phyloP scores from a whole-genome alignment of 331 rosid species.

The Pyrus hybrid region DNA sequence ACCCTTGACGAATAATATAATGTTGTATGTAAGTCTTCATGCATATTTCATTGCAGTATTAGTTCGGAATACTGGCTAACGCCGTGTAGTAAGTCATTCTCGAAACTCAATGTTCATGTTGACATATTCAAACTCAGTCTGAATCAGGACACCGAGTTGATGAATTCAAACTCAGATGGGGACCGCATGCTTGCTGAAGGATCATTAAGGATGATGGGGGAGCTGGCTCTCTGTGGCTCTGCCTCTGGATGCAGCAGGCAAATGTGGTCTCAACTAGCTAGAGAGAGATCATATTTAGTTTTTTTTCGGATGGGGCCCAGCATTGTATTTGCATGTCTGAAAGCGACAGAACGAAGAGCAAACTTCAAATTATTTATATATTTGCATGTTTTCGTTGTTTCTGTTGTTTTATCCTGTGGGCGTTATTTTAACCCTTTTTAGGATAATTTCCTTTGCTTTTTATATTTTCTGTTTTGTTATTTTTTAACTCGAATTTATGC shows the following conservation, averaged over 20 bases:
- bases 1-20: not conserved
- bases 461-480: no score
- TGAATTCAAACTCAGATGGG: not conserved
- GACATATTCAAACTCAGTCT: not conserved
- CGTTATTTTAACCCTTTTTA: no score
- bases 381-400: no score
- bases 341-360: no score
- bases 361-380: no score
- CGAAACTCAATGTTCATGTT: not conserved
- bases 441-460: no score
- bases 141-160: slow-evolving; percentile 2
- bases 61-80: not conserved
- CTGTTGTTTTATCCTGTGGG: no score
- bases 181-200: not conserved
- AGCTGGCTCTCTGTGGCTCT: not conserved
- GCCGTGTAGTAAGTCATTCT: not conserved
- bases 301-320: no score
- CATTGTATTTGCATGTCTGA: no score
- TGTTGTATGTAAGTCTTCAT: not conserved
- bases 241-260: not conserved
- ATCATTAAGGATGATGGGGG: not conserved
- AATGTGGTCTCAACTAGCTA: not conserved
- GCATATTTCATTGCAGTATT: not conserved
- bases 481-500: no score
- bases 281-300: not conserved